These are phyloP conservation scores for Tolypocladium inflatum DNA, from an alignment of 2,329 filamentous ascomycete species.

Conservation along the genomic window DNA sequence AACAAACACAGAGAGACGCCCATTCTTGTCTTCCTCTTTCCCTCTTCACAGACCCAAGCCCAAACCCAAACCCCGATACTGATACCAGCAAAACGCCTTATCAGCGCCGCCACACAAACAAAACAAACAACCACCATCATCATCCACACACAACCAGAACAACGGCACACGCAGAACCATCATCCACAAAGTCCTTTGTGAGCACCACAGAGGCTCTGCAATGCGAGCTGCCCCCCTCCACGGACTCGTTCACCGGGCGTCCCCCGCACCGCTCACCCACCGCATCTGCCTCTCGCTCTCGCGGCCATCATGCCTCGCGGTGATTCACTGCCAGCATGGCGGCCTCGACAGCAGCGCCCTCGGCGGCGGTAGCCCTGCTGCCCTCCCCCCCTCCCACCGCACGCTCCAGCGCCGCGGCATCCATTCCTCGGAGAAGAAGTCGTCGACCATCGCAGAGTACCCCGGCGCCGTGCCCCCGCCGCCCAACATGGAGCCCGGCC, in stretches of 20 bases:
- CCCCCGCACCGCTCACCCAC: conserved; percentile 1
- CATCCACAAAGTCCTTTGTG: background rate
- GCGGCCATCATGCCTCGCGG: conserved; percentile 6
- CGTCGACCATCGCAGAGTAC: conserved; percentile 23
- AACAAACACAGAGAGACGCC: background rate
- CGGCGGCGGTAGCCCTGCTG: too few species aligned
- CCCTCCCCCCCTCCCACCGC: background rate
- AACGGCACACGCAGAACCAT: conserved; percentile 1
- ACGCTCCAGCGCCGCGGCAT: conserved; percentile 15
- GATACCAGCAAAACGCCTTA: background rate
- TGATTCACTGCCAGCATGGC: conserved; percentile 4
- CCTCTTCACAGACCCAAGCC: background rate
- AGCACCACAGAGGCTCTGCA: conserved; percentile 8
- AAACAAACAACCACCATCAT: background rate
- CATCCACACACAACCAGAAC: background rate
- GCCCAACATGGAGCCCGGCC: conserved; percentile 14
- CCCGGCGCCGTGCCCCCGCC: conserved; percentile 17
- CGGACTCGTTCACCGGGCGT: conserved; percentile 9
- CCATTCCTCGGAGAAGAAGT: conserved; percentile 26
- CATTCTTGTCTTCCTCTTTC: background rate
- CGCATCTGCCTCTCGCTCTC: background rate
- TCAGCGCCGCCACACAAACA: background rate
- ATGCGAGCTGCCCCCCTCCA: conserved; percentile 13
- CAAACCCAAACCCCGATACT: background rate
- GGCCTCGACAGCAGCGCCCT: background rate